Conservation (phyloP, 805 yeast genomes). For the Pichia rugopelliculosa region DNA sequence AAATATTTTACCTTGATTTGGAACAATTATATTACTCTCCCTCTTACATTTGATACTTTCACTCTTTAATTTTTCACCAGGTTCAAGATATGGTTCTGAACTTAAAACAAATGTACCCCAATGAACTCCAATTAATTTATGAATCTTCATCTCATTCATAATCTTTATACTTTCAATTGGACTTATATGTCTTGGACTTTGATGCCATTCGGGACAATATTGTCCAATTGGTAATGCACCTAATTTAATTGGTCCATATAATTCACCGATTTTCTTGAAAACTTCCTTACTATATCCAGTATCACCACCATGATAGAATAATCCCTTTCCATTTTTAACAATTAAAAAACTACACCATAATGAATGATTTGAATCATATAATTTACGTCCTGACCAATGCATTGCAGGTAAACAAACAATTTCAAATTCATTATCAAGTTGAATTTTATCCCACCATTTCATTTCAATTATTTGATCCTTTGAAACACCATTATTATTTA, state of each 20-base stretch:
- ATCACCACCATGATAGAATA: slow-evolving; percentile 90
- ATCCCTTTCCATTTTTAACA: slow-evolving; percentile 56
- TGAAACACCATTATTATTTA: slow-evolving; percentile 51
- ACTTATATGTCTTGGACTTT: slow-evolving; percentile 77
- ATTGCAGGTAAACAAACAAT: slow-evolving; percentile 86
- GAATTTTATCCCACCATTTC: slow-evolving; percentile 84
- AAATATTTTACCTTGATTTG: slow-evolving; percentile 56
- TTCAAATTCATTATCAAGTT: slow-evolving; percentile 48
- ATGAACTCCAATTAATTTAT: slow-evolving; percentile 77
- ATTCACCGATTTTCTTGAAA: slow-evolving; percentile 56
- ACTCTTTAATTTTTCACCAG: slow-evolving; percentile 50
- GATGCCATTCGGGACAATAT: slow-evolving; percentile 93
- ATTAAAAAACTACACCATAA: slow-evolving; percentile 87
- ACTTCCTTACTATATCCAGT: slow-evolving; percentile 81
- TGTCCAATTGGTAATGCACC: slow-evolving; percentile 91
- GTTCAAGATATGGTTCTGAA: slow-evolving; percentile 83
- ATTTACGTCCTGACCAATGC: slow-evolving; percentile 92
- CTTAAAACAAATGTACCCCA: slow-evolving; percentile 95
- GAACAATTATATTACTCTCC: slow-evolving; percentile 43
- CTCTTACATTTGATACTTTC: slow-evolving; percentile 38
- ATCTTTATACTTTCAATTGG: slow-evolving; percentile 73
- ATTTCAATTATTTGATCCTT: slow-evolving; percentile 53
- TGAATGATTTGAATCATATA: slow-evolving; percentile 73
- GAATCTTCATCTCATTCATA: slow-evolving; percentile 52
- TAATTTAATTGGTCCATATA: slow-evolving; percentile 56